Conservation (phyloP, 75 land plant genomes). For the Ceratopteris richardii region DNA sequence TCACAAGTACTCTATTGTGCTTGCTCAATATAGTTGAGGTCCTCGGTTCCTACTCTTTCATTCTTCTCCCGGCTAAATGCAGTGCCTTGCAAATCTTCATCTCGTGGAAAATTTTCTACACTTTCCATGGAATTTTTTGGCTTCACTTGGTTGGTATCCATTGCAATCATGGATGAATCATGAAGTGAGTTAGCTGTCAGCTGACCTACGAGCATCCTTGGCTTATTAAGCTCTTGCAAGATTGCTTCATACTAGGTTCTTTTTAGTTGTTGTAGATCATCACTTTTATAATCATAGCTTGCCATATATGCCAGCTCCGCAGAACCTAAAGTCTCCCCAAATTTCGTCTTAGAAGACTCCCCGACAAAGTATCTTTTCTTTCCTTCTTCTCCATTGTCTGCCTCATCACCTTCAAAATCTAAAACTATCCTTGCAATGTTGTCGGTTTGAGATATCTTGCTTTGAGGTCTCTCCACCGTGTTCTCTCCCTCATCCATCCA, state of each 20-base stretch:
- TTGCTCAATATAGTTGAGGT: slow-evolving; percentile 51
- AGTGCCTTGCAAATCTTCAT: slow-evolving; percentile 53
- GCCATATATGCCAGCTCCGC: slow-evolving; percentile 22
- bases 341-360: slow-evolving; percentile 63
- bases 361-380: slow-evolving; percentile 24
- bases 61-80: slow-evolving; percentile 32
- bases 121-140: slow-evolving; percentile 92
- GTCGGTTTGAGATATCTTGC: slow-evolving; percentile 56
- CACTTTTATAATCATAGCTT: slow-evolving; percentile 28
- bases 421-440: slow-evolving; percentile 72
- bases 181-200: slow-evolving; percentile 50
- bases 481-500: slow-evolving; percentile 67
- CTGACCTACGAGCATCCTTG: slow-evolving; percentile 12
- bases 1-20: slow-evolving; percentile 67
- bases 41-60: slow-evolving; percentile 42
- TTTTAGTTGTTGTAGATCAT: slow-evolving; percentile 8
- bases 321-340: slow-evolving; percentile 37
- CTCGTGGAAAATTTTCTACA: slow-evolving; percentile 84
- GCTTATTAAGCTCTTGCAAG: slow-evolving; percentile 34
- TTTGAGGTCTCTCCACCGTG: slow-evolving; percentile 42
- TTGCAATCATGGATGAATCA: slow-evolving; percentile 87
- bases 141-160: slow-evolving; percentile 61
- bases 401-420: slow-evolving; percentile 68
- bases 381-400: slow-evolving; percentile 41
- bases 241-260: slow-evolving; percentile 21